Percentiles rank a stretch among this genome's conserved stretches.
Conservation (phyloP, 441 rosid genomes). For the Theobroma grandiflorum region DNA sequence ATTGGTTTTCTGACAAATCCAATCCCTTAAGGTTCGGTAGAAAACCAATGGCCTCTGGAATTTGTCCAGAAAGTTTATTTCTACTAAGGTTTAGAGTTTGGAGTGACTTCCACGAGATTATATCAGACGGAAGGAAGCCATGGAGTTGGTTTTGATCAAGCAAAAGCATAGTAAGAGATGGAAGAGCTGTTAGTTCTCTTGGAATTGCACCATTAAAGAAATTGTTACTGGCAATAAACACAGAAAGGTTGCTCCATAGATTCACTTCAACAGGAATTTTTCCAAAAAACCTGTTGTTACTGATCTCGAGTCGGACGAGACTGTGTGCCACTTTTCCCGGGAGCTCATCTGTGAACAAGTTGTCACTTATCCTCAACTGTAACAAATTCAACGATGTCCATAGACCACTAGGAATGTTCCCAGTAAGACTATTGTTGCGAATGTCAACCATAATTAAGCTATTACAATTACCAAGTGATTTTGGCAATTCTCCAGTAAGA, state of each 20-base stretch:
- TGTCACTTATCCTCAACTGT: slow-evolving; percentile 35
- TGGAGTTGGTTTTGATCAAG: slow-evolving; percentile 57
- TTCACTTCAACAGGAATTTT: slow-evolving; percentile 43
- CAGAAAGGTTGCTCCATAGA: slow-evolving; percentile 44
- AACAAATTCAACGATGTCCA: slow-evolving; percentile 50
- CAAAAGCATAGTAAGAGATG: slow-evolving; percentile 35
- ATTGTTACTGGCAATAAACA: slow-evolving; percentile 59
- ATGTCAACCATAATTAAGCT: slow-evolving; percentile 29
- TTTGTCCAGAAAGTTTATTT: slow-evolving; percentile 55
- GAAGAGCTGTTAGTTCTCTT: slow-evolving; percentile 46
- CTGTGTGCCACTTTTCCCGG: slow-evolving; percentile 46
- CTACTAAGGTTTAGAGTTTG: slow-evolving; percentile 45
- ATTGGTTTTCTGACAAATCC: slow-evolving; percentile 48
- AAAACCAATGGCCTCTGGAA: slow-evolving; percentile 45
- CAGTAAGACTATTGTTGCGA: slow-evolving; percentile 47
- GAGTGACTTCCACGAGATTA: slow-evolving; percentile 57
- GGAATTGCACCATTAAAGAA: slow-evolving; percentile 56
- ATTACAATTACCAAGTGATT: slow-evolving; percentile 57
- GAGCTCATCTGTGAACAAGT: slow-evolving; percentile 55
- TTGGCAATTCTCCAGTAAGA: slow-evolving; percentile 61
- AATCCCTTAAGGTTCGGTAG: slow-evolving; percentile 35
- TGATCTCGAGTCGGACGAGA: slow-evolving; percentile 47
- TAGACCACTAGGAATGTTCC: slow-evolving; percentile 59
- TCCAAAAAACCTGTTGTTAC: slow-evolving; percentile 60
- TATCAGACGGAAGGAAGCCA: slow-evolving; percentile 53